These are phyloP conservation scores for Lenwebbia sp. DNA, from an alignment of 345 rosid species.

Conservation along the genomic window DNA sequence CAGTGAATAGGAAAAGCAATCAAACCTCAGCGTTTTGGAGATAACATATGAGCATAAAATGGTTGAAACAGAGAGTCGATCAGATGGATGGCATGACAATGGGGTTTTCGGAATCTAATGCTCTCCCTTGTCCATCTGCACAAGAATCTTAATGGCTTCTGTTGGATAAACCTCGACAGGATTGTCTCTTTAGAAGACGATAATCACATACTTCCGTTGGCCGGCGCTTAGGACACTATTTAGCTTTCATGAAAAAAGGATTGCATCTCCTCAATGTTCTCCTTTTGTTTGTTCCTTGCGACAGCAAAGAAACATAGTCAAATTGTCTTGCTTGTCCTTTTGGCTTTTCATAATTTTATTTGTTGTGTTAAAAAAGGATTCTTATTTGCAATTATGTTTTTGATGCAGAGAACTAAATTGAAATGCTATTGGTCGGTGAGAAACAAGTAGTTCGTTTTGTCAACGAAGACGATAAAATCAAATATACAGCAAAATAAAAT, in stretches of 20 bases:
- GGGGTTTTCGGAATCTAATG: not conserved
- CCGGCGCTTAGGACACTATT: not conserved
- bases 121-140: not conserved
- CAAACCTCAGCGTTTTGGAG: not conserved
- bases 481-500: too few species aligned
- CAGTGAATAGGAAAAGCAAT: not conserved
- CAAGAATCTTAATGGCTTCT: too few species aligned
- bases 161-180: not conserved
- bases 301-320: too few species aligned
- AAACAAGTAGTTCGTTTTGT: not conserved
- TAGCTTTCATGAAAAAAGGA: not conserved
- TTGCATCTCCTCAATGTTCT: not conserved
- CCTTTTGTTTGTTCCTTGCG: not conserved
- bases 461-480: not conserved
- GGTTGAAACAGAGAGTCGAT: not conserved
- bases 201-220: not conserved
- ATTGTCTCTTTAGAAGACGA: not conserved
- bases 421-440: not conserved
- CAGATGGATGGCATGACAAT: not conserved
- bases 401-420: not conserved
- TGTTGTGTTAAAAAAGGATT: not conserved
- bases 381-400: not conserved
- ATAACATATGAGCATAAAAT: too few species aligned
- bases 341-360: not conserved
- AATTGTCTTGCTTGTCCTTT: not conserved